These are phyloP conservation scores for Saitozyma podzolica DNA, from an alignment of 768 basidiomycete species.

Conservation along the genomic window DNA sequence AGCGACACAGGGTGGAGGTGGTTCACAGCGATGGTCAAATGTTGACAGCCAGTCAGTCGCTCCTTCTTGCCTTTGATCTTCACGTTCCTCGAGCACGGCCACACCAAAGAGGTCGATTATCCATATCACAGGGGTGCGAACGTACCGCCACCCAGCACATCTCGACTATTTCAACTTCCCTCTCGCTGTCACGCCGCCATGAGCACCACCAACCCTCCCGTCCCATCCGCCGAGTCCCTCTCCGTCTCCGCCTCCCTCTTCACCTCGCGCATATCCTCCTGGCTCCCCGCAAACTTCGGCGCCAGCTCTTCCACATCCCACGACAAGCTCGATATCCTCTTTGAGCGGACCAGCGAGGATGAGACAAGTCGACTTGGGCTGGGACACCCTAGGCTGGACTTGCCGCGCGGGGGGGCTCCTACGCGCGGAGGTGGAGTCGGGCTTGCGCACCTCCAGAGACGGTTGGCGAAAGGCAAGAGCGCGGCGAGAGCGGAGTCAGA, in stretches of 20 bases:
- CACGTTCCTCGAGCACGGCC: too few species aligned
- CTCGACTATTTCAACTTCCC: too few species aligned
- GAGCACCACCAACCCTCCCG: background rate
- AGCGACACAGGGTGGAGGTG: too few species aligned
- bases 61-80: too few species aligned
- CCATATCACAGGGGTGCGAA: too few species aligned
- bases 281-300: conserved; percentile 37
- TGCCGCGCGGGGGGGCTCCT: conserved; percentile 9
- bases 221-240: conserved; percentile 20
- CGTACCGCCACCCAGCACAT: too few species aligned
- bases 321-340: conserved; percentile 7
- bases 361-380: conserved; percentile 28
- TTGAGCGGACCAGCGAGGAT: background rate
- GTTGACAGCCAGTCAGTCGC: too few species aligned
- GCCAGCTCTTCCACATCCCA: conserved; percentile 1
- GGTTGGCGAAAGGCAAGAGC: conserved; percentile 6
- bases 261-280: conserved; percentile 26
- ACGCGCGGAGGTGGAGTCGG: conserved; percentile 6
- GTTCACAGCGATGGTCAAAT: too few species aligned
- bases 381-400: conserved; percentile 30
- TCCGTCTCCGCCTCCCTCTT: conserved; percentile 30
- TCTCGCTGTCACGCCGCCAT: too few species aligned
- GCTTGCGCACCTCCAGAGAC: conserved; percentile 7
- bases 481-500: background rate
- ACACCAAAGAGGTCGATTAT: too few species aligned